These are phyloP conservation scores for Synchytrium microbalum DNA, from an alignment of 371 early-diverging fungal genomes.

Conservation along the genomic window DNA sequence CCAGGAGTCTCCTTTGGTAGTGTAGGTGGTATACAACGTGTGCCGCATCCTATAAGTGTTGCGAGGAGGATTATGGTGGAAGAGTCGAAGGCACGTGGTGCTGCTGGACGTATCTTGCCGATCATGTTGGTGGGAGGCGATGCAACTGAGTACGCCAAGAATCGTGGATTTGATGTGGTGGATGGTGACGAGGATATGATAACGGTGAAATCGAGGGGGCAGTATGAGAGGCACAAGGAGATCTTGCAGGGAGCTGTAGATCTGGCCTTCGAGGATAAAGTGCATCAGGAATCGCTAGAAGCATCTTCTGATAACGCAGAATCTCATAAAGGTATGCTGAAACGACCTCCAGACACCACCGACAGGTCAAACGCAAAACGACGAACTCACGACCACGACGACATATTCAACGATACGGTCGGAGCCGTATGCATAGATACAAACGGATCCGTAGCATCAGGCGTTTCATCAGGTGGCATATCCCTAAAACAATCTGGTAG, in stretches of 20 bases:
- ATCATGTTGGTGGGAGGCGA: constrained; percentile 65
- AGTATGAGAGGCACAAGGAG: constrained; percentile 11
- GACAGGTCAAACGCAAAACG: no score
- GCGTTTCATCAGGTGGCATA: constrained; percentile 84
- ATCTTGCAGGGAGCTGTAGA: constrained; percentile 9
- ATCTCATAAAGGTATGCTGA: no score
- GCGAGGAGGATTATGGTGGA: constrained; percentile 40
- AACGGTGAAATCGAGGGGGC: constrained; percentile 6
- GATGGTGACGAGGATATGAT: constrained; percentile 18
- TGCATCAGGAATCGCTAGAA: no score
- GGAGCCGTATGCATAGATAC: constrained; percentile 74
- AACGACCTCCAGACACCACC: no score
- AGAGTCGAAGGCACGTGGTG: constrained; percentile 22
- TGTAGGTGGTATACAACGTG: constrained; percentile 61
- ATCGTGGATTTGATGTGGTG: constrained; percentile 20
- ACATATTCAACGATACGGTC: constrained; percentile 61
- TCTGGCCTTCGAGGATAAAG: no score
- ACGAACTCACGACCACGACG: no score
- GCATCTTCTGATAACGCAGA: no score
- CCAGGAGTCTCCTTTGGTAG: constrained; percentile 64
- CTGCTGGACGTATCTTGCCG: constrained; percentile 59
- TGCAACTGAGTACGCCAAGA: no score
- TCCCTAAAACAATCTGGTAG: constrained; percentile 74
- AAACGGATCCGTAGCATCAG: constrained; percentile 58
- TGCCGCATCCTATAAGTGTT: constrained; percentile 59